A percentile compares a stretch with the other conserved stretches of the same genome.
Evolutionary conservation across 305 asterid species (phyloP).

Genomic region (Fraxinus albicans): DNA sequence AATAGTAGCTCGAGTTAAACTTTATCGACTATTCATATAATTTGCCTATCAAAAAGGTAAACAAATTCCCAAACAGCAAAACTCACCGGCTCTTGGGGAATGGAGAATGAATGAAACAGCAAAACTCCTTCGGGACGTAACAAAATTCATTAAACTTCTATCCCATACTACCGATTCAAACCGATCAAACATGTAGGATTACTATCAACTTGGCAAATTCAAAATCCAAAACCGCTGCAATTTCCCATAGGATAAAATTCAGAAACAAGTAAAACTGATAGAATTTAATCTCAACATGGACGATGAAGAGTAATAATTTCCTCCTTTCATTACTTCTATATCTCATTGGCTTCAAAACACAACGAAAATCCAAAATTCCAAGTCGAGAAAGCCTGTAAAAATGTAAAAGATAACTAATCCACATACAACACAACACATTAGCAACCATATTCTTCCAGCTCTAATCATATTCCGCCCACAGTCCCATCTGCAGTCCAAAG

Average conservation of each 20-base stretch:
- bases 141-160: background rate
- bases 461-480: background rate
- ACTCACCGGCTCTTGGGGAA: background rate
- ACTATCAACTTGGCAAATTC: background rate
- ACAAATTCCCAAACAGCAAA: too few species aligned
- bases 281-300: background rate
- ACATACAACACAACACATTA: slow-evolving; percentile 8
- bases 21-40: too few species aligned
- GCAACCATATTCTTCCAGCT: background rate
- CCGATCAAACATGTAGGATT: background rate
- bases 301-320: background rate
- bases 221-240: background rate
- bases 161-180: background rate
- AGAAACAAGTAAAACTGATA: background rate
- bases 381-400: background rate
- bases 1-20: too few species aligned
- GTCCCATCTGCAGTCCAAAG: background rate
- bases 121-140: background rate
- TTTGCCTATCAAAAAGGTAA: too few species aligned
- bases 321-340: background rate
- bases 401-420: background rate
- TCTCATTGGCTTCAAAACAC: background rate
- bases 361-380: background rate
- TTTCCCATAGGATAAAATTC: background rate
- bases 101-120: background rate